Conservation (phyloP, 1,284 basidiomycete species). For the Polyporus tsugae region DNA sequence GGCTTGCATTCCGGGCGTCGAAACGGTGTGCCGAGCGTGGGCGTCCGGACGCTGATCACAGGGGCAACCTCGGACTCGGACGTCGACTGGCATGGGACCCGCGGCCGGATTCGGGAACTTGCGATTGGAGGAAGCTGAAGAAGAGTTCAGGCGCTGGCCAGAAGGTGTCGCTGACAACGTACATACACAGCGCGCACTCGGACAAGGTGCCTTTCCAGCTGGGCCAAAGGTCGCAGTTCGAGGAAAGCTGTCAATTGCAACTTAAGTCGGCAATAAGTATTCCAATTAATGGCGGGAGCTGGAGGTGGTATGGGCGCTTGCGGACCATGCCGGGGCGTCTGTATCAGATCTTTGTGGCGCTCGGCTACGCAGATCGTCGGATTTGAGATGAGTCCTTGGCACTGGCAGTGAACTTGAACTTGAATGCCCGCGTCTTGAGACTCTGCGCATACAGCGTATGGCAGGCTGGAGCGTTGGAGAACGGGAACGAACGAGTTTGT, state of each 20-base stretch:
- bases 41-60: not conserved
- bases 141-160: not conserved
- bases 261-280: not conserved
- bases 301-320: not conserved
- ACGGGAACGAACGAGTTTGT: not conserved
- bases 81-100: too few species aligned
- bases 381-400: not conserved
- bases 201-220: not conserved
- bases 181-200: not conserved
- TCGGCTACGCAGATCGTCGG: not conserved
- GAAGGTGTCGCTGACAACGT: not conserved
- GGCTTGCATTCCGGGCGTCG: not conserved
- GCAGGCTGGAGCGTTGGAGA: not conserved
- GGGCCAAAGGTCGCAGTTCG: not conserved
- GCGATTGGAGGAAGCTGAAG: not conserved
- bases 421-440: too few species aligned
- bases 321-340: not conserved
- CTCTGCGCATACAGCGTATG: too few species aligned
- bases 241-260: too few species aligned
- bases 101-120: not conserved
- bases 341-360: slow-evolving; percentile 6
- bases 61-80: not conserved
- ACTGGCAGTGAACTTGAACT: too few species aligned
- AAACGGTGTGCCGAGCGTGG: not conserved
- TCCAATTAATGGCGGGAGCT: not conserved